phyloP scores from a whole-genome alignment of 2,329 filamentous ascomycete species.

The Tolypocladium album region DNA sequence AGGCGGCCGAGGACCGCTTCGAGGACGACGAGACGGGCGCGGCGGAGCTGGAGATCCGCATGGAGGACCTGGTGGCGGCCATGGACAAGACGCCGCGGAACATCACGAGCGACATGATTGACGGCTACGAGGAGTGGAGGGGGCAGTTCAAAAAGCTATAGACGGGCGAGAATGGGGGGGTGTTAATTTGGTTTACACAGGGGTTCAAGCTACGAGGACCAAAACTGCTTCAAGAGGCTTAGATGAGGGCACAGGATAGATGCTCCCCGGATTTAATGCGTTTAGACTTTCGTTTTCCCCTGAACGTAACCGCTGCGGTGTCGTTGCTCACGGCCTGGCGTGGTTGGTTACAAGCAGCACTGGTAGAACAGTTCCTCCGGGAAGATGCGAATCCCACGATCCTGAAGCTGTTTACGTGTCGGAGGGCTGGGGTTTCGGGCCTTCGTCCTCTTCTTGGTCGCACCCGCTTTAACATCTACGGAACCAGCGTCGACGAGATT shows the following conservation, averaged over 20 bases:
- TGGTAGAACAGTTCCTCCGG: too few relatives aligned
- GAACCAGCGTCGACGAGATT: too few relatives aligned
- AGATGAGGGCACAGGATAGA: background rate
- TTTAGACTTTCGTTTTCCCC: too few relatives aligned
- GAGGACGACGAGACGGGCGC: conserved; percentile 16
- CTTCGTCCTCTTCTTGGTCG: too few relatives aligned
- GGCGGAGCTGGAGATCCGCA: conserved; percentile 23
- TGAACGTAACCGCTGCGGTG: too few relatives aligned
- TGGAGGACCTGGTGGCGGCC: conserved; percentile 32
- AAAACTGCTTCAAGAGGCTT: background rate
- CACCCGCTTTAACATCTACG: too few relatives aligned
- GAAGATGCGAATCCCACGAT: too few relatives aligned
- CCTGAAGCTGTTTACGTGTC: too few relatives aligned
- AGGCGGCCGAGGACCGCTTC: conserved; percentile 28
- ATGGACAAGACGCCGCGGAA: conserved; percentile 39
- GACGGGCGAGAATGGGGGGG: background rate
- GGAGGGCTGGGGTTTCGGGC: too few relatives aligned
- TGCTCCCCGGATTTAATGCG: background rate
- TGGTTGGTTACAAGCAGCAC: too few relatives aligned
- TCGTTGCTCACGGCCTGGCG: too few relatives aligned
- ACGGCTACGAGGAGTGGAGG: conserved; percentile 48
- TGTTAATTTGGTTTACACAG: background rate
- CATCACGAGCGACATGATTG: conserved; percentile 48
- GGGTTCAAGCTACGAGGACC: background rate
- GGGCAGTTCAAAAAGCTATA: conserved; percentile 21